phyloP scores from a whole-genome alignment of 306 rosid species.

The Cyclanthera cordifolia region DNA sequence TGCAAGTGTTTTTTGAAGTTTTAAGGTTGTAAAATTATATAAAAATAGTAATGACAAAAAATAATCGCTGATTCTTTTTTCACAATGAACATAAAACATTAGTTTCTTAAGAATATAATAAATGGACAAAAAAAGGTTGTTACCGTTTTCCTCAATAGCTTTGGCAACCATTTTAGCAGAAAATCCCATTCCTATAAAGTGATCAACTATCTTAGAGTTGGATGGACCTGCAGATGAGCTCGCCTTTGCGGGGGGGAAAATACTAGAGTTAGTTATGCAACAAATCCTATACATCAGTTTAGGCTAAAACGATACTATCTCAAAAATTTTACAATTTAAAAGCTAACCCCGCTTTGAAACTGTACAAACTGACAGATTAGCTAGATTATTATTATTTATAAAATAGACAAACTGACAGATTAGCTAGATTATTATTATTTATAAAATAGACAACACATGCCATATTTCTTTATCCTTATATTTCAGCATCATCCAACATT shows the following conservation, averaged over 20 bases:
- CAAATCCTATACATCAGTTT: background rate
- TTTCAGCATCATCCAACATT: slow-evolving; percentile 4
- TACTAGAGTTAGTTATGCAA: slow-evolving; percentile 19
- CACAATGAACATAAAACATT: background rate
- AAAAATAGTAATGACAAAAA: no score
- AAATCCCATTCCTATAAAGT: slow-evolving; percentile 74
- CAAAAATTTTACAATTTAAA: background rate
- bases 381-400: background rate
- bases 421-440: background rate
- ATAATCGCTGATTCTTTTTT: background rate
- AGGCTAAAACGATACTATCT: background rate
- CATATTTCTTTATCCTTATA: background rate
- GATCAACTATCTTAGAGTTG: slow-evolving; percentile 48
- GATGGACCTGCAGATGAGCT: slow-evolving; percentile 54
- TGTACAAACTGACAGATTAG: background rate
- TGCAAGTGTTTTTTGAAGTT: slow-evolving; percentile 9
- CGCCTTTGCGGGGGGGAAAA: slow-evolving; percentile 31
- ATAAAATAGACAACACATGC: background rate
- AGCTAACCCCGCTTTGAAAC: background rate
- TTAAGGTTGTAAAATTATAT: background rate
- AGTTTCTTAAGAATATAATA: background rate
- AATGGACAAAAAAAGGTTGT: slow-evolving; percentile 15
- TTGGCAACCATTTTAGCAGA: slow-evolving; percentile 51
- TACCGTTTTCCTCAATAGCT: slow-evolving; percentile 74
- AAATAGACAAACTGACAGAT: background rate